Conservation (phyloP, 2,329 filamentous ascomycete genomes). For the Fusarium sp. region DNA sequence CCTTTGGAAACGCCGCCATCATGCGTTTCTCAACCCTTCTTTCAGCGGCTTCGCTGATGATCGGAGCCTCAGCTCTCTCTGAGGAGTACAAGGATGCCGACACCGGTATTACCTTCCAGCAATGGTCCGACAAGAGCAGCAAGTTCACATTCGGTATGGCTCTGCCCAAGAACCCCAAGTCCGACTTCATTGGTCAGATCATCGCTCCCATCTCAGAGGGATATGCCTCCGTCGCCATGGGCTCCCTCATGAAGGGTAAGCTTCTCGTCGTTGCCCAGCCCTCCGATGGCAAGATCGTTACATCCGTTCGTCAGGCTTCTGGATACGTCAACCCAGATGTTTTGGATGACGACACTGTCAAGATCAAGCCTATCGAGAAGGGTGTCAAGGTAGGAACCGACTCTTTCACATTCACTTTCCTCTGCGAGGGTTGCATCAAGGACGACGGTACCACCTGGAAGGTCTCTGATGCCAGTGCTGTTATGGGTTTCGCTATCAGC, state of each 20-base stretch:
- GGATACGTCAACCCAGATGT: constrained; percentile 68
- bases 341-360: constrained; percentile 68
- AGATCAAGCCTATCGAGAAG: constrained; percentile 66
- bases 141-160: constrained; percentile 66
- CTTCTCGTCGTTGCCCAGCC: constrained; percentile 70
- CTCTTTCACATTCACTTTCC: constrained; percentile 72
- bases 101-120: constrained; percentile 65
- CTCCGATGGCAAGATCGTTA: constrained; percentile 63
- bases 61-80: constrained; percentile 21
- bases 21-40: constrained; percentile 37
- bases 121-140: constrained; percentile 57
- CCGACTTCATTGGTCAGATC: constrained; percentile 68
- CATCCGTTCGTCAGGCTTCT: constrained; percentile 66
- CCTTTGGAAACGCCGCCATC: background rate
- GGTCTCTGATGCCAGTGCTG: constrained; percentile 57
- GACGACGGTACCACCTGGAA: constrained; percentile 57
- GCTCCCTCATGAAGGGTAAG: constrained; percentile 66
- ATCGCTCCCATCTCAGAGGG: constrained; percentile 61
- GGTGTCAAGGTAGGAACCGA: constrained; percentile 67
- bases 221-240: constrained; percentile 67
- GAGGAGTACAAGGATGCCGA: constrained; percentile 56
- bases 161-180: constrained; percentile 61
- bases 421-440: constrained; percentile 68
- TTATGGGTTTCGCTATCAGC: constrained; percentile 68
- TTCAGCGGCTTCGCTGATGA: constrained; percentile 36